A percentile compares a stretch with the other conserved stretches of the same genome.
phyloP scores from a whole-genome alignment of 176 grass and related monocot genomes.

The Bothriochloa decipiens region DNA sequence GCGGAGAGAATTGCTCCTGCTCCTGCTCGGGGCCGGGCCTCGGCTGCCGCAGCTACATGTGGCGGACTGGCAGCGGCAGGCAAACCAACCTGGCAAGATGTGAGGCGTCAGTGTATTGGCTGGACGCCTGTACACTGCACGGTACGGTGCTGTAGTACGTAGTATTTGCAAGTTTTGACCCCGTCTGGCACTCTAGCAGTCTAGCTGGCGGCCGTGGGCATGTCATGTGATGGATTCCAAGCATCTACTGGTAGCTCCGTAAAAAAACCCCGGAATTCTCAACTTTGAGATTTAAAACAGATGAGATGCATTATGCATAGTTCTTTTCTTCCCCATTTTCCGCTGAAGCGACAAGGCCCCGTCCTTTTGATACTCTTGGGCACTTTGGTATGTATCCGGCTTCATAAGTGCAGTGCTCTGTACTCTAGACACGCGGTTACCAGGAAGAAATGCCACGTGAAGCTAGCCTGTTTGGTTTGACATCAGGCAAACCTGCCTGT shows the following conservation, averaged over 20 bases:
- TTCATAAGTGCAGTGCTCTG: not conserved
- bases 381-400: not conserved
- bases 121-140: not conserved
- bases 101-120: constrained; percentile 32
- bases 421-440: not conserved
- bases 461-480: not conserved
- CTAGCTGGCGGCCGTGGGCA: constrained; percentile 6
- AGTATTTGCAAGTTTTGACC: constrained; percentile 7
- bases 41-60: constrained; percentile 7
- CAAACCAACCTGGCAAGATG: constrained; percentile 44
- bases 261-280: too few species aligned
- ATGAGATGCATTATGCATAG: too few species aligned
- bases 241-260: not conserved
- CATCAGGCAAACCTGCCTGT: not conserved
- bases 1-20: constrained; percentile 12
- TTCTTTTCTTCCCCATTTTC: too few species aligned
- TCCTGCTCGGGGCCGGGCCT: not conserved
- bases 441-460: not conserved
- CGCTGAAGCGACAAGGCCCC: not conserved
- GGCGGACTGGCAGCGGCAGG: not conserved
- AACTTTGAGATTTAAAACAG: too few species aligned
- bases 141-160: not conserved
- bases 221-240: constrained; percentile 26
- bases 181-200: not conserved
- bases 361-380: not conserved